These are phyloP conservation scores for Cucurbita pepo DNA, from an alignment of 306 rosid species.

Conservation along the genomic window DNA sequence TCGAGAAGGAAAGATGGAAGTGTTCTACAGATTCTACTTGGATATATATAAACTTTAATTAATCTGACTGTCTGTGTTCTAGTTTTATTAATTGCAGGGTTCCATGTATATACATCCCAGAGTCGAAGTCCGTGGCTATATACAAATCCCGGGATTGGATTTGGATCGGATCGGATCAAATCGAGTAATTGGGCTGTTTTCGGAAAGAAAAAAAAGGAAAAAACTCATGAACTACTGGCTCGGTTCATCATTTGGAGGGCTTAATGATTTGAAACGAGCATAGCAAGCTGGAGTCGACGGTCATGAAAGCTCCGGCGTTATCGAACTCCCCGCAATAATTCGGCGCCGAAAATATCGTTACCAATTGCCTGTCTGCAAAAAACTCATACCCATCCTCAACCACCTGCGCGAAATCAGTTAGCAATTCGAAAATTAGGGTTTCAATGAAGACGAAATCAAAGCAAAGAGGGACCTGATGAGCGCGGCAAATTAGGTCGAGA, in stretches of 20 bases:
- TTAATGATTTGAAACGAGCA: constrained; percentile 85
- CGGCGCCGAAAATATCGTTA: constrained; percentile 82
- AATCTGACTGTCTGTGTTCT: neutral
- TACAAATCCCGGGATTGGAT: neutral
- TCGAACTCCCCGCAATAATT: constrained; percentile 93
- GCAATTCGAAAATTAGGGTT: no score
- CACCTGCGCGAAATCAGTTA: constrained; percentile 20
- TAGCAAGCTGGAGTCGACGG: constrained; percentile 56
- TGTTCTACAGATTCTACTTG: no score
- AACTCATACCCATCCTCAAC: constrained; percentile 91
- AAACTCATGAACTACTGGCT: no score
- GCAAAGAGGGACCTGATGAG: constrained; percentile 44
- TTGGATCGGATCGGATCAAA: no score
- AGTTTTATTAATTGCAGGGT: neutral
- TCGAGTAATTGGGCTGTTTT: no score
- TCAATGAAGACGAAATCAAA: no score
- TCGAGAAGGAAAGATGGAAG: no score
- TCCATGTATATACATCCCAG: no score
- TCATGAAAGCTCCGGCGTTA: constrained; percentile 85
- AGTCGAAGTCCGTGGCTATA: no score
- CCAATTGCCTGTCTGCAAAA: constrained; percentile 78
- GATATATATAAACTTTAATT: no score
- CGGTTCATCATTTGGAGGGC: constrained; percentile 21
- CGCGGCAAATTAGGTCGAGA: constrained; percentile 75
- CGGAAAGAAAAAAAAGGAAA: no score